Conservation (phyloP, 2,329 filamentous ascomycete genomes). For the Exserohilum rostratum region DNA sequence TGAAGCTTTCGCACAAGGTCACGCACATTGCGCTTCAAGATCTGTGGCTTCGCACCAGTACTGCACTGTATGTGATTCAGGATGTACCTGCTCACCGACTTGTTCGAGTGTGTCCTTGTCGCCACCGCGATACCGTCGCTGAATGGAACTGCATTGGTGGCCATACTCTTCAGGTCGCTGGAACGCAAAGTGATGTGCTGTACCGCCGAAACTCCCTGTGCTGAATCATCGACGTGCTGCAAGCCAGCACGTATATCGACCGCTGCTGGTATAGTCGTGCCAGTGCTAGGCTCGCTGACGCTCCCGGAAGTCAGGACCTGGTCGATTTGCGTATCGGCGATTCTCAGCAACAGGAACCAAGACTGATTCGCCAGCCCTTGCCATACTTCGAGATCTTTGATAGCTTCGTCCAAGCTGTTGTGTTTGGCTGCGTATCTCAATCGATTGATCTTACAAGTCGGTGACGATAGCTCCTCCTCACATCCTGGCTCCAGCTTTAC, state of each 20-base stretch:
- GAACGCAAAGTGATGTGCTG: background rate
- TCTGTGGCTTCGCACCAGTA: background rate
- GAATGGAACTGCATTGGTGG: background rate
- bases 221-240: background rate
- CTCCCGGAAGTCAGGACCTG: background rate
- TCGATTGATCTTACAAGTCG: background rate
- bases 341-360: constrained; percentile 20
- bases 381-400: constrained; percentile 11
- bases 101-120: background rate
- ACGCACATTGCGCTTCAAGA: constrained; percentile 20
- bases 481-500: background rate
- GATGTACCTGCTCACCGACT: background rate
- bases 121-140: background rate
- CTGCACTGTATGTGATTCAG: constrained; percentile 16
- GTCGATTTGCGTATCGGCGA: constrained; percentile 9
- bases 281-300: background rate
- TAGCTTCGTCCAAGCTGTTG: background rate
- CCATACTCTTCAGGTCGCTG: background rate
- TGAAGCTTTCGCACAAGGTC: constrained; percentile 31
- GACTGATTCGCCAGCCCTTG: constrained; percentile 19
- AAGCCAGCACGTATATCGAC: background rate
- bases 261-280: background rate
- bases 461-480: background rate
- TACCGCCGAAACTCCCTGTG: background rate
- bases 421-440: background rate